Evolutionary conservation across 176 grass and related monocot species (phyloP), one percentile per base, ranked within the genome.

Genomic region (Zoysia pacifica): DNA sequence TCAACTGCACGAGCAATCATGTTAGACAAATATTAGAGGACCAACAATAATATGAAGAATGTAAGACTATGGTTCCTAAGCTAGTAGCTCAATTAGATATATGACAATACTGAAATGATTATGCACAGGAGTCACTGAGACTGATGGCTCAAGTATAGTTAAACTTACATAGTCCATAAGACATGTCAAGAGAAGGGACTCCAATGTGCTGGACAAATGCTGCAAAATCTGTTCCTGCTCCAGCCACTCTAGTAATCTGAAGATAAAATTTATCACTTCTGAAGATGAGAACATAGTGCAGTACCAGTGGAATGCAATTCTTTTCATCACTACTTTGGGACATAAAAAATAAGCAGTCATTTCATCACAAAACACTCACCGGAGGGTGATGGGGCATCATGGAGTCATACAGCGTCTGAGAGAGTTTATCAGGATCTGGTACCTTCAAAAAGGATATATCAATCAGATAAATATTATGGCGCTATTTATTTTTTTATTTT

Each of bases 131-230:
- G 7, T 16, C 46, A 0, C 19, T 45, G 12, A 84, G 48, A 40
- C 53, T 69, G 46, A 75, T 74, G 39, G 14, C 2, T 64, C 14
- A 74, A 55, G 42, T 55, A 72, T 46, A 43, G 18, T 55, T 70
- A 64, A 18, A 45, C 75, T 81, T 85, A 98, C 95, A 87, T 69
- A 65, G 20, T 81, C 95, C 95, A 85, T 93, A 98, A 62, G 73
- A 87, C 86, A 98, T 91, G 75, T 98, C 92, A 51, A 91, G 70
- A 65, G 95, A 94, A 37, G 95, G 90, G 75, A 98, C 62, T 43
- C 95, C 95, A 51, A 90, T 83, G 53, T 98, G 88, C 76, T 98
- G 92, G 39, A 98, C 48, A 82, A 98, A 98, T 79, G 95, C 85
- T 53, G 86, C 92, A 87, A 87, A 87, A 72, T 98, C 95, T 47